Base-by-base conservation (phyloP, 2,329 filamentous ascomycete genomes). In the Fusarium sp. region DNA sequence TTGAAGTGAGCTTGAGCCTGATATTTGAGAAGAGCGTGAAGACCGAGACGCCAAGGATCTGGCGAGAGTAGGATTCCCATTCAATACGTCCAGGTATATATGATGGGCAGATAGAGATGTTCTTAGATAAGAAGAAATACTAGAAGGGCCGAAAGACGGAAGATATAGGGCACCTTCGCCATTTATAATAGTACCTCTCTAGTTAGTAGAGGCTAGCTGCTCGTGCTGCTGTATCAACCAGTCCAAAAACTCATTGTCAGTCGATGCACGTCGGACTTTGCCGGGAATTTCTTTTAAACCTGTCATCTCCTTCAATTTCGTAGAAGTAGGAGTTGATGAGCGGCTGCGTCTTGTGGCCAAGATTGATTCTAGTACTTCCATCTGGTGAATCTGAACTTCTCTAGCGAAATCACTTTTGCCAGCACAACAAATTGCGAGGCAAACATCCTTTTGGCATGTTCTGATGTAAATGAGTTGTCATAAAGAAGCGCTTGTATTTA, bases 1-100 rank as follows among this genome's bases (percentile, higher is more conserved):
- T 6, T 4, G 39, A 30, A 66, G 24, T 30, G 62, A 66, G 58
- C 62, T 55, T 1, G 62, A 63, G 34, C 11, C 34, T 14, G 62
- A 63, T 10, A 24, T 3, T 14, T 38, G 58, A 22, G 62, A 66
- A 7, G 62, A 66, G 3, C 41, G 20, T 3, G 62, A 48, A 3
- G 58, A 66, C 2, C 3, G 34, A 30, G 62, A 63, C 5, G 32
- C 41, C 13, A 66, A 41, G 4, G 62, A 48, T 24, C 58, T 55
- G 8, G 58, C 11, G 12, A 66, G 32, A 8, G 48, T 42, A 4
- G 62, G 62, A 6, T 66, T 32, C 18, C 41, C 58, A 36, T 20
- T 54, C 2, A 63, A 11, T 0, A 24, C 57, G 5, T 8, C 11
- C 1, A 41, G 4, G 15, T 54, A 41, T 22, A 28, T 20, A 2